A percentile compares a stretch with the other conserved stretches of the same genome.
phyloP scores from a whole-genome alignment of 768 basidiomycete species.

The Pleurotus cornucopiae region DNA sequence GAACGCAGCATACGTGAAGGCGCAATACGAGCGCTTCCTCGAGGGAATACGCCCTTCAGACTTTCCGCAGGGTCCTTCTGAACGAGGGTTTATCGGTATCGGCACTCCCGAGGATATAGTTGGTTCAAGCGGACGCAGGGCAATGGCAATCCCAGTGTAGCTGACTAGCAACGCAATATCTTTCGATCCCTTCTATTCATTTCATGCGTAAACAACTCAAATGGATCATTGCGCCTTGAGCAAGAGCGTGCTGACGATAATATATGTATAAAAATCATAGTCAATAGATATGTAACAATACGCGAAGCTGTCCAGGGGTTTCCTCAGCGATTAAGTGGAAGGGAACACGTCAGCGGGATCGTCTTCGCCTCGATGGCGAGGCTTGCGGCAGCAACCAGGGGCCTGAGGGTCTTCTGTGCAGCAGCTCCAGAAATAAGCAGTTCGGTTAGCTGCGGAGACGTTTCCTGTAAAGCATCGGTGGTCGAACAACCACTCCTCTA shows the following conservation, averaged over 20 bases:
- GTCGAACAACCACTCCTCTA: not conserved
- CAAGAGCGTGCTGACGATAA: too few relatives aligned
- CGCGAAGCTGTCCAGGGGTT: too few relatives aligned
- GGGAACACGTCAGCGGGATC: not conserved
- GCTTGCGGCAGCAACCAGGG: not conserved
- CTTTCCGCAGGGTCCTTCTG: slow-evolving; percentile 46
- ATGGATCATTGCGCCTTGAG: too few relatives aligned
- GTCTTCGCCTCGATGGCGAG: not conserved
- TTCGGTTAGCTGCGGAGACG: not conserved
- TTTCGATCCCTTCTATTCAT: too few relatives aligned
- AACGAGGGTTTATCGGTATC: slow-evolving; percentile 30
- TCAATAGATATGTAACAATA: too few relatives aligned
- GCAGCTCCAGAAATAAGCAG: not conserved
- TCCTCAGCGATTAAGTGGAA: too few relatives aligned
- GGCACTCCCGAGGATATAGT: slow-evolving; percentile 30
- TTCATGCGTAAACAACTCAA: too few relatives aligned
- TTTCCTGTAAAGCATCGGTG: not conserved
- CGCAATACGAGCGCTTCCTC: slow-evolving; percentile 62
- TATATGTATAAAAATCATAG: too few relatives aligned
- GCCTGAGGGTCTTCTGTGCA: not conserved
- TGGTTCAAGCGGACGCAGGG: slow-evolving; percentile 28
- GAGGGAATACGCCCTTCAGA: slow-evolving; percentile 69
- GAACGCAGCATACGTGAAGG: slow-evolving; percentile 56
- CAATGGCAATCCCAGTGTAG: slow-evolving; percentile 24
- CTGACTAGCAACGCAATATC: too few relatives aligned